Conservation (phyloP, 2,329 filamentous ascomycete species). For the Monilinia laxa region DNA sequence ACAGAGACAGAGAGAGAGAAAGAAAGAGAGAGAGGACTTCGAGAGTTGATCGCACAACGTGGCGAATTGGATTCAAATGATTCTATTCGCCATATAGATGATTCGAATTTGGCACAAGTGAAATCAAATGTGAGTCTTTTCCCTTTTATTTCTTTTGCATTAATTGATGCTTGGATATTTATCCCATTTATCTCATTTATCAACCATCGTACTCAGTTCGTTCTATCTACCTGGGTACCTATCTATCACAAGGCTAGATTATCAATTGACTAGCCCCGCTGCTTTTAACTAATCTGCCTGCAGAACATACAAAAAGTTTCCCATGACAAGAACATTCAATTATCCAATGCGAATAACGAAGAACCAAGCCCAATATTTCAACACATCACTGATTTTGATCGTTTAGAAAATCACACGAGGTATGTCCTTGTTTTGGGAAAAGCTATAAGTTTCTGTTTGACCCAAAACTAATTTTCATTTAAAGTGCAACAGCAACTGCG, state of each 20-base stretch:
- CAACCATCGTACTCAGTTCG: not conserved
- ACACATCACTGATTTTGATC: conserved; percentile 20
- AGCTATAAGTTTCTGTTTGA: not conserved
- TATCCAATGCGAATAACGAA: not conserved
- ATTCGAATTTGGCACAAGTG: not conserved
- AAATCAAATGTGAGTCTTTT: not conserved
- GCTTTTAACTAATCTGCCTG: conserved; percentile 16
- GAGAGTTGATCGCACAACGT: no score
- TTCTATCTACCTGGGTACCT: conserved; percentile 7
- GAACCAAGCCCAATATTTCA: not conserved
- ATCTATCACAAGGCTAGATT: not conserved
- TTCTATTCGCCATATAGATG: conserved; percentile 1
- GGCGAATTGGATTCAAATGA: not conserved
- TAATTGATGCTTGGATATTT: not conserved
- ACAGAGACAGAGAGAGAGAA: not conserved
- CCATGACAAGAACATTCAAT: not conserved
- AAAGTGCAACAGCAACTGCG: not conserved
- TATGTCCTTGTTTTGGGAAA: conserved; percentile 3
- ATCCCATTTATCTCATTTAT: not conserved
- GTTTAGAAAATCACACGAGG: not conserved
- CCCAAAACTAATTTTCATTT: conserved; percentile 6
- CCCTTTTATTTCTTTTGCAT: not conserved
- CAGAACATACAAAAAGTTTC: conserved; percentile 24
- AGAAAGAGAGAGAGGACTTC: not conserved
- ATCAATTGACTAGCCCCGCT: conserved; percentile 14